Base-by-base conservation (phyloP, 192 early-diverging fungal species). In the Polychytrium aggregatum region DNA sequence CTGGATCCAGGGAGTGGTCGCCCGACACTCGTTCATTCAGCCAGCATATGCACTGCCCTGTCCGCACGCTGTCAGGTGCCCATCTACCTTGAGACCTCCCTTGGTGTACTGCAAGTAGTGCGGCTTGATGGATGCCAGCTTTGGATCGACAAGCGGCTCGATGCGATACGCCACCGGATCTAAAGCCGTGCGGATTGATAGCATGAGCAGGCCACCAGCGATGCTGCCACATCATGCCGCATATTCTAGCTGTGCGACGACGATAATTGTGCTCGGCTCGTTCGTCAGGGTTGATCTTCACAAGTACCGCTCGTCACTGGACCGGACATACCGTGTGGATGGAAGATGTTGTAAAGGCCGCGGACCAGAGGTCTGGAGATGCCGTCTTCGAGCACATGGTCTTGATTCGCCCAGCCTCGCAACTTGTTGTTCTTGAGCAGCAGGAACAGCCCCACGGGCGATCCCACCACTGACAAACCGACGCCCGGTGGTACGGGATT, bases 341-440 rank as follows among this genome's bases (percentile, higher is more conserved):
- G 81, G 53, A 85, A 91, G 18, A 91, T 76, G 53, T 91, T 91
- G 67, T 87, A 91, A 14, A 89, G 21, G 21, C 81, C 79, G 31
- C 74, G 71, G 24, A 77, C 74, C 16, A 76, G 76, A 7, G 88
- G 88, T 43, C 48, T 10, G 18, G 74, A 35, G 42, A 60, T 3
- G 18, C 64, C 59, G 21, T 54, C 53, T 6, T 21, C 55, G n/a
- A 53, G 52, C 2, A 31, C 38, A 24, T 60, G 57, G 9, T 36
- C 26, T 26, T 25, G 39, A 10, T n/a, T 31, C 4, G 52, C 28
- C 16, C 9, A 33, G 11, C 57, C 59, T 20, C 25, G 46, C 17
- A 91, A 56, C 41, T 80, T 83, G 31, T 76, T 65, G 3, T 83
- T 84, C 57, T 81, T 86, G 3, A 91, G 56, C 16, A 91, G 55